Conservation (phyloP, 805 yeast species). For the Tetrapisispora arboricola region DNA sequence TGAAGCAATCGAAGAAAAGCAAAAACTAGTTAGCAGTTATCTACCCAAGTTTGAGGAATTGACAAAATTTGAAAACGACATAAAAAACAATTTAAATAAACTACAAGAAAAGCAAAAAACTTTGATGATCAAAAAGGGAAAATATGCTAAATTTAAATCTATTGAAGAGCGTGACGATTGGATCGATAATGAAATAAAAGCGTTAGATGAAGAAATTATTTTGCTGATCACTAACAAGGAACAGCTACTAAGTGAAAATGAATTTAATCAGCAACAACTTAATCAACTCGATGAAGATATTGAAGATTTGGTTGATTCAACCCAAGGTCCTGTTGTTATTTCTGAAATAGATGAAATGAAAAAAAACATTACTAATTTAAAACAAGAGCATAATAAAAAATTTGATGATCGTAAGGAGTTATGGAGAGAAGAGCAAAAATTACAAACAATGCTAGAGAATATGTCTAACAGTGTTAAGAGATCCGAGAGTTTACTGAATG, state of each 20-base stretch:
- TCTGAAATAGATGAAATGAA: conserved; percentile 28
- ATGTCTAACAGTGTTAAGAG: conserved; percentile 43
- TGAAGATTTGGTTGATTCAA: conserved; percentile 28
- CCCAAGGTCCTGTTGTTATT: conserved; percentile 29
- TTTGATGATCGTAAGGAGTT: conserved; percentile 59
- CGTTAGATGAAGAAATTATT: conserved; percentile 22
- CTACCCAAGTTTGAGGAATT: conserved; percentile 36
- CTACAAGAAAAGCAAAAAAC: conserved; percentile 44
- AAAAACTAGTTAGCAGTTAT: conserved; percentile 28
- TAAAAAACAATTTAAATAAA: conserved; percentile 29
- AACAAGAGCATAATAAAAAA: conserved; percentile 33
- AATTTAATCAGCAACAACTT: conserved; percentile 12
- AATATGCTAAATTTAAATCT: conserved; percentile 47
- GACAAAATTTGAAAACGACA: conserved; percentile 30
- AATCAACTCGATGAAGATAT: conserved; percentile 23
- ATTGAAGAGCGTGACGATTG: conserved; percentile 56
- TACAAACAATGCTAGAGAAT: conserved; percentile 46
- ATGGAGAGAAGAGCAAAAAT: conserved; percentile 72
- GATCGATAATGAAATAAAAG: conserved; percentile 45
- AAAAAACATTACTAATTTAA: conserved; percentile 26
- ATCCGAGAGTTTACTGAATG: conserved; percentile 52
- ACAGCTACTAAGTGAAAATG: conserved; percentile 8
- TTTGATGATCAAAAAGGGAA: conserved; percentile 61
- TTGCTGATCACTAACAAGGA: conserved; percentile 16
- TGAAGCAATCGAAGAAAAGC: conserved; percentile 29